A percentile compares a stretch with the other conserved stretches of the same genome.
Conservation (phyloP, 768 basidiomycete species). For the Auricularia auricula-judae region DNA sequence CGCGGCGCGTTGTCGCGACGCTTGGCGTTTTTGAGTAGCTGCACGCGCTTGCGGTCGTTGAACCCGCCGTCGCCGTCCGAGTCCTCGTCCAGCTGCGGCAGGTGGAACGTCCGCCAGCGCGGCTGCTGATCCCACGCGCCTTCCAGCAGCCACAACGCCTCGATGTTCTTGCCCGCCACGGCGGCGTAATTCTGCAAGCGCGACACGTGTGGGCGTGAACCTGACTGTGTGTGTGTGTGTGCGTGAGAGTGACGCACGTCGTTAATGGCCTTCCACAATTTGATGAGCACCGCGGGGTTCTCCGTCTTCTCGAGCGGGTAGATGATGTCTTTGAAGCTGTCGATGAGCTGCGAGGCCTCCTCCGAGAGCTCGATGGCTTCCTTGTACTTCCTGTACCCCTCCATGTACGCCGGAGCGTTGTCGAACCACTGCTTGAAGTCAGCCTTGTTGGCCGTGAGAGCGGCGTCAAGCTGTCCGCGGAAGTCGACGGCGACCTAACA, state of each 20-base stretch:
- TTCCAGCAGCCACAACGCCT: constrained; percentile 52
- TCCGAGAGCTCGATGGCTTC: constrained; percentile 57
- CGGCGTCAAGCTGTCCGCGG: constrained; percentile 50
- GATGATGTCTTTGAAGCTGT: constrained; percentile 44
- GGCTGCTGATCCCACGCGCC: constrained; percentile 41
- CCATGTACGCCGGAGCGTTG: constrained; percentile 40
- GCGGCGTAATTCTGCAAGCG: constrained; percentile 44
- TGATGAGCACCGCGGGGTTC: constrained; percentile 5
- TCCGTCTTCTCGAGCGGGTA: constrained; percentile 49
- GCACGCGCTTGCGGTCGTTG: constrained; percentile 5
- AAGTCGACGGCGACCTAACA: constrained; percentile 52
- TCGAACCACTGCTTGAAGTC: constrained; percentile 34
- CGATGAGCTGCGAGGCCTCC: constrained; percentile 39
- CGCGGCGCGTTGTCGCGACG: constrained; percentile 2
- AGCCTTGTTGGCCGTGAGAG: constrained; percentile 46
- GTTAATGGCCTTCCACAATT: constrained; percentile 13
- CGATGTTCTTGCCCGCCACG: constrained; percentile 42
- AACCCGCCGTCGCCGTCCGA: constrained; percentile 13
- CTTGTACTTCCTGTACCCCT: constrained; percentile 53
- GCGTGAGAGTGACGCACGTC: constrained; percentile 6
- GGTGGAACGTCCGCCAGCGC: constrained; percentile 43
- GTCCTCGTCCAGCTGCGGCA: constrained; percentile 21
- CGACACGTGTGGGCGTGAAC: not conserved
- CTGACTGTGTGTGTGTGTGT: too few relatives aligned
- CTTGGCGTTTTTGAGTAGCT: constrained; percentile 17